These are phyloP conservation scores for Mortierella sp. DNA, from an alignment of 371 early-diverging fungal genomes.

Conservation along the genomic window DNA sequence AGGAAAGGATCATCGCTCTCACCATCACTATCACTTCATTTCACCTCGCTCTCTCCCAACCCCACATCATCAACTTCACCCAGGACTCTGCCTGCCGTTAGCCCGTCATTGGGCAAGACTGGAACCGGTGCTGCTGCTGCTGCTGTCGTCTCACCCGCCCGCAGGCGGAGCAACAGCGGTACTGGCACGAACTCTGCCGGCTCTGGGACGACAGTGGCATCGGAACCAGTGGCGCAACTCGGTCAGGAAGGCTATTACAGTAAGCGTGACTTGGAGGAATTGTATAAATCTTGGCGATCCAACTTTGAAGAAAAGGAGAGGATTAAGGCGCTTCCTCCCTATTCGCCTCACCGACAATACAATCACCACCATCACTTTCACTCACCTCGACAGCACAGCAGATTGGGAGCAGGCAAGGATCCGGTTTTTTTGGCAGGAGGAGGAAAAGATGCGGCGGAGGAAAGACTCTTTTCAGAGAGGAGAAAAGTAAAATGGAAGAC, in stretches of 20 bases:
- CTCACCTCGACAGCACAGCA: neutral
- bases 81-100: neutral
- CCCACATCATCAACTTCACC: neutral
- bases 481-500: neutral
- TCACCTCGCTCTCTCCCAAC: neutral
- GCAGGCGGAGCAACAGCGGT: neutral
- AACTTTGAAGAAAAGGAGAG: neutral
- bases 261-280: constrained; percentile 14
- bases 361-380: neutral
- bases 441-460: neutral
- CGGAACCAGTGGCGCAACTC: neutral
- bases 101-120: neutral
- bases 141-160: neutral
- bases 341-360: neutral
- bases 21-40: constrained; percentile 3
- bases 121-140: neutral
- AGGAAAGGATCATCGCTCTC: neutral
- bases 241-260: constrained; percentile 35
- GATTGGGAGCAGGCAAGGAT: neutral
- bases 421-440: neutral
- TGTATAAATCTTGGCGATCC: constrained; percentile 17
- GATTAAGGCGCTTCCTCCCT: neutral
- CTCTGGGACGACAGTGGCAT: neutral
- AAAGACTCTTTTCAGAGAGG: neutral
- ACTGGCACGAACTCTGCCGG: neutral